phyloP scores from a whole-genome alignment of 441 rosid species.

The Syzygium malaccense region DNA sequence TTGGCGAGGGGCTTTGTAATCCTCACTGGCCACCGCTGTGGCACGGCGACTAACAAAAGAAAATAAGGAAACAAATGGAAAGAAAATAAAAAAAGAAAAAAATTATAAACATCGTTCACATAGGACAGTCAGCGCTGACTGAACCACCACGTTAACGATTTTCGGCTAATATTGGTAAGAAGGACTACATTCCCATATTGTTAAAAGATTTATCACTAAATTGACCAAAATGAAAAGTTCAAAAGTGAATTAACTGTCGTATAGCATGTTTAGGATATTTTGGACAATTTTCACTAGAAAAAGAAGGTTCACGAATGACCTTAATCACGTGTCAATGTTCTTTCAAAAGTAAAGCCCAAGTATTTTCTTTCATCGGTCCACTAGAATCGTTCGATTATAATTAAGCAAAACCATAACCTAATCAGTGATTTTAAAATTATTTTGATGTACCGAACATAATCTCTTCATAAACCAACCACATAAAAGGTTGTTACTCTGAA shows the following conservation, averaged over 20 bases:
- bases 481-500: background rate
- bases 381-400: background rate
- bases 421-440: background rate
- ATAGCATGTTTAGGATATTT: background rate
- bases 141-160: fast-evolving
- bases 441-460: background rate
- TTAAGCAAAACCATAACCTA: background rate
- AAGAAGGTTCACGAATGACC: background rate
- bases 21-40: fast-evolving
- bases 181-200: fast-evolving
- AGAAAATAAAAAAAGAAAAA: background rate
- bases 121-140: fast-evolving
- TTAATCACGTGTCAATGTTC: background rate
- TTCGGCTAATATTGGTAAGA: fast-evolving
- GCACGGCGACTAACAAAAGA: background rate
- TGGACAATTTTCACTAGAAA: background rate
- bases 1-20: background rate
- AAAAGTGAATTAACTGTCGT: fast-evolving
- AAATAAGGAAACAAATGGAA: background rate
- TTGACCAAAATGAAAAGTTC: fast-evolving
- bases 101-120: background rate
- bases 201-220: fast-evolving
- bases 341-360: background rate
- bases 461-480: background rate
- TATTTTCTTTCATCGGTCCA: background rate